Conservation (phyloP, 495 filamentous ascomycete species). For the Lophiotrema nucula region DNA sequence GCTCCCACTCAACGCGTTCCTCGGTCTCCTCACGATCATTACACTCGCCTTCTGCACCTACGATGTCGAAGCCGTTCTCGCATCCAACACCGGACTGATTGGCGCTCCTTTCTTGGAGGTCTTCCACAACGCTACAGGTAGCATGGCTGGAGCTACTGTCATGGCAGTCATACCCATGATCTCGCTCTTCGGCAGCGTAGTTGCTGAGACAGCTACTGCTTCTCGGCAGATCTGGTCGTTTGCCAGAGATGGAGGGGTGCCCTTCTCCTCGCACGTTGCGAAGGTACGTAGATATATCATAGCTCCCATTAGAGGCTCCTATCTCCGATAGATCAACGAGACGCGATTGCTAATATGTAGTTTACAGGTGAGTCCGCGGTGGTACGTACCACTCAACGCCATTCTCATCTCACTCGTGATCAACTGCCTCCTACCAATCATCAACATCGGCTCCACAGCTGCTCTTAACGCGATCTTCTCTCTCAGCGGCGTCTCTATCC, state of each 20-base stretch:
- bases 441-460: conserved; percentile 38
- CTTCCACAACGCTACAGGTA: conserved; percentile 51
- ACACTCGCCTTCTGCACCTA: conserved; percentile 36
- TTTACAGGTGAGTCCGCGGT: conserved; percentile 18
- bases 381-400: conserved; percentile 39
- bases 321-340: neutral
- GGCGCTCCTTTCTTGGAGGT: conserved; percentile 54
- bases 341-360: no score
- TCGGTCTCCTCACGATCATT: conserved; percentile 25
- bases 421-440: conserved; percentile 33
- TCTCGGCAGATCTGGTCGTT: conserved; percentile 61
- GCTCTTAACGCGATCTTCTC: conserved; percentile 38
- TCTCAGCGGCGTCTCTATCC: conserved; percentile 36
- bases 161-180: conserved; percentile 50
- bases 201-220: conserved; percentile 49
- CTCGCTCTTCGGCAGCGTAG: conserved; percentile 48
- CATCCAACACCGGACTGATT: conserved; percentile 34
- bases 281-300: conserved; percentile 49
- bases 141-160: conserved; percentile 23
- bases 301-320: no score
- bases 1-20: conserved; percentile 26
- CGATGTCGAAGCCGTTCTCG: conserved; percentile 41
- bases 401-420: conserved; percentile 32
- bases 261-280: conserved; percentile 52
- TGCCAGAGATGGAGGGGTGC: conserved; percentile 54